Base-by-base conservation (phyloP, 257 asterid genomes). In the Solanum chaucha region DNA sequence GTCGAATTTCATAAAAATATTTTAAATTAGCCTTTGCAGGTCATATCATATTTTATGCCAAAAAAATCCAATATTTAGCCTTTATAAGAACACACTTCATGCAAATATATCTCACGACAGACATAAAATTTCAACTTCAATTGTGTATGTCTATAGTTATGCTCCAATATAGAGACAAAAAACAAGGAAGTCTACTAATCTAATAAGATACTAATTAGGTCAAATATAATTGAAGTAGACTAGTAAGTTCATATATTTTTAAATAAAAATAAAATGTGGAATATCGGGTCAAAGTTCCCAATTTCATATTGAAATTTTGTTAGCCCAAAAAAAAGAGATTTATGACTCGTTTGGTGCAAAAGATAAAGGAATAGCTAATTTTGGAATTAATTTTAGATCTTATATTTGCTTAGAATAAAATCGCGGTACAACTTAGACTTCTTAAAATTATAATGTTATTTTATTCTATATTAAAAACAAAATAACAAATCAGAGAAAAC, bases 391-490 rank as follows among this genome's bases (percentile, higher is more conserved):
- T 61, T 8, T 61, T 22, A 22, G 5, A 61, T 22, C 1, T 61
- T 2, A 61, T 22, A 1, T 22, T 8, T 22, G 3, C 12, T 61
- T 22, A 22, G 3, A 19, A 58, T 3, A 58, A 58, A 19, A 19
- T 58, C 1, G 0, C 2, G 0, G 2, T 7, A 58, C 0, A 58
- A 58, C 0, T 58, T 48, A 5, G 0, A 2, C 0, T 19, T 58
- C 10, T 58, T 5, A 19, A 19, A 58, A 7, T 19, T 8, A 7
- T 20, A 59, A 20, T 20, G 0, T 59, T 8, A 59, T 59, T 59
- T 38, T 38, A 38, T 8, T 38, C 44, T 0, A 17, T 6, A 55
- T 0, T 0, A 17, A 55, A 55, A 19, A 1, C 0, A 19, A 55
- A 6, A 51, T 5, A 55, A 17, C n/a, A 55, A 51, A 55, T 55